Conservation (phyloP, 345 rosid species). For the Aegle marmelos region DNA sequence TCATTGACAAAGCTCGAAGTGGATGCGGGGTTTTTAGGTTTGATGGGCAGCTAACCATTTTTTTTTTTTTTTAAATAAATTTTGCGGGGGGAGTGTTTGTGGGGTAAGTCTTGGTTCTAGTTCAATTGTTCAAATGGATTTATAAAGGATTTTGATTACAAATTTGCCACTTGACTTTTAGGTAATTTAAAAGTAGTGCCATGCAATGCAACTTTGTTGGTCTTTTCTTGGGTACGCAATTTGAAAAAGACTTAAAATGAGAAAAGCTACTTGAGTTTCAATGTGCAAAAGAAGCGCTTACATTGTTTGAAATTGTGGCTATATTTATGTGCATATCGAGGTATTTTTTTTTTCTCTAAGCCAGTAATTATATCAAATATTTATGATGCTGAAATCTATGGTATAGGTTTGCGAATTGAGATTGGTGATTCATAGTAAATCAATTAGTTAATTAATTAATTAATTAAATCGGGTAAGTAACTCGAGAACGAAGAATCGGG, state of each 20-base stretch:
- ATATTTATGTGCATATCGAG: not conserved
- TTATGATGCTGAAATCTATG: not conserved
- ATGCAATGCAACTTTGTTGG: slow-evolving; percentile 26
- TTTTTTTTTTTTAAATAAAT: not conserved
- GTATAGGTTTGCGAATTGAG: not conserved
- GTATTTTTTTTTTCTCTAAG: not conserved
- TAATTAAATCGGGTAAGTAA: slow-evolving; percentile 11
- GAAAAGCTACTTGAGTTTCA: slow-evolving; percentile 10
- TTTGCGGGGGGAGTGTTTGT: no score
- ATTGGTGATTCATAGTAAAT: not conserved
- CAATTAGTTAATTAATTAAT: not conserved
- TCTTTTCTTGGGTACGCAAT: slow-evolving; percentile 22
- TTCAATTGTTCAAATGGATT: slow-evolving; percentile 14
- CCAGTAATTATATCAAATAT: not conserved
- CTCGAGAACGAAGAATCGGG: slow-evolving; percentile 46
- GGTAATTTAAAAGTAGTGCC: slow-evolving; percentile 35
- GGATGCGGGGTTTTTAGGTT: slow-evolving; percentile 21
- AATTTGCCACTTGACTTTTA: slow-evolving; percentile 35
- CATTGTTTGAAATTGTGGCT: slow-evolving; percentile 19
- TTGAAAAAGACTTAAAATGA: slow-evolving; percentile 15
- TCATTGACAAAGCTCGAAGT: slow-evolving; percentile 29
- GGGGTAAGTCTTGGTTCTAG: slow-evolving; percentile 1
- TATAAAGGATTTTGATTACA: slow-evolving; percentile 34
- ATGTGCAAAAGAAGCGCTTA: slow-evolving; percentile 27
- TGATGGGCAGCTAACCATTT: slow-evolving; percentile 25